Conservation (phyloP, 257 asterid species). For the Echium plantagineum region DNA sequence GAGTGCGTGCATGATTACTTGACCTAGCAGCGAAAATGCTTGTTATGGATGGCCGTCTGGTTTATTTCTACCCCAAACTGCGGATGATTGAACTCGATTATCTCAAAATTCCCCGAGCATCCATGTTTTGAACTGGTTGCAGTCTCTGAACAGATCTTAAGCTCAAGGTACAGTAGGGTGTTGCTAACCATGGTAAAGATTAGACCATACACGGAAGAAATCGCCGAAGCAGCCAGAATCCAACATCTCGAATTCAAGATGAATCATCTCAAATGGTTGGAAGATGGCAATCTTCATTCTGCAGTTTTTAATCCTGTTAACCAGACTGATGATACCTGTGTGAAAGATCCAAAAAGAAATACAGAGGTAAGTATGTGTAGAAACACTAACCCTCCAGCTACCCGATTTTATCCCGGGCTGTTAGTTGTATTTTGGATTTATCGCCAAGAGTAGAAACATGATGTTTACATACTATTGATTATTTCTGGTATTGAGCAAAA, state of each 20-base stretch:
- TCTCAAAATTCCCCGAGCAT: conserved; percentile 73
- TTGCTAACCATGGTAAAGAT: conserved; percentile 21
- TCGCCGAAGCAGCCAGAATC: conserved; percentile 55
- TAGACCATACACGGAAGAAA: conserved; percentile 50
- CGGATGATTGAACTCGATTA: conserved; percentile 48
- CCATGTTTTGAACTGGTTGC: conserved; percentile 72
- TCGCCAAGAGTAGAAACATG: neutral
- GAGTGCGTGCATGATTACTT: conserved; percentile 96
- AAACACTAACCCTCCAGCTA: conserved; percentile 1
- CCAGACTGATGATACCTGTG: conserved; percentile 24
- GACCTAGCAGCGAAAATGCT: conserved; percentile 93
- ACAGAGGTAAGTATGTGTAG: conserved; percentile 96
- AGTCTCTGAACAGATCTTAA: conserved; percentile 73
- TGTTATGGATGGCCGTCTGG: conserved; percentile 81
- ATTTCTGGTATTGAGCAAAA: neutral
- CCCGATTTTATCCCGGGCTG: conserved; percentile 4
- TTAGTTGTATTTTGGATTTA: neutral
- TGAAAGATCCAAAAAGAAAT: conserved; percentile 58
- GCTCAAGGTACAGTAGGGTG: conserved; percentile 58
- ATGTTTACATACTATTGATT: too few relatives aligned
- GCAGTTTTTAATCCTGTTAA: conserved; percentile 75
- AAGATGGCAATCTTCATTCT: conserved; percentile 93
- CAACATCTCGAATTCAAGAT: conserved; percentile 66
- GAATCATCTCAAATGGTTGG: conserved; percentile 88
- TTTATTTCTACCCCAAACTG: conserved; percentile 80